Evolutionary conservation across 2,329 filamentous ascomycete genomes (phyloP).

Genomic region (Alternaria metachromatica): DNA sequence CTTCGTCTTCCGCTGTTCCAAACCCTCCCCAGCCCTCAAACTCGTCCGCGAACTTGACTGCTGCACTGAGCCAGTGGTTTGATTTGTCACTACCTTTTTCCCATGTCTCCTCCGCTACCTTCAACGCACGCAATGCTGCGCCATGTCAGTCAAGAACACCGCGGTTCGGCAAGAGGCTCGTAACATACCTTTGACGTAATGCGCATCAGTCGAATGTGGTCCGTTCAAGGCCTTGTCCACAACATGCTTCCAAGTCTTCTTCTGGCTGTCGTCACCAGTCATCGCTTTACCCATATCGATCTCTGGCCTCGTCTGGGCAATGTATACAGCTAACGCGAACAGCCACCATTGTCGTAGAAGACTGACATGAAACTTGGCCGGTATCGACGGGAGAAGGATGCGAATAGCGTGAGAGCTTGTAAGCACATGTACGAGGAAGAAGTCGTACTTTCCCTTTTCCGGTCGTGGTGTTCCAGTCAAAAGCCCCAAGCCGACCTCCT

Average conservation of each 20-base stretch:
- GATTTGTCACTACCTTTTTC: constrained; percentile 63
- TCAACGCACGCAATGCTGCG: constrained; percentile 73
- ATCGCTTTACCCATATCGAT: constrained; percentile 70
- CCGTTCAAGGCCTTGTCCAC: constrained; percentile 73
- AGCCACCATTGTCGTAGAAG: constrained; percentile 92
- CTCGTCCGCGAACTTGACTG: constrained; percentile 74
- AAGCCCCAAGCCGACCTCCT: constrained; percentile 64
- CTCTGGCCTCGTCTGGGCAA: constrained; percentile 74
- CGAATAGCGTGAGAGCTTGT: constrained; percentile 83
- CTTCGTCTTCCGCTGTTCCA: constrained; percentile 36
- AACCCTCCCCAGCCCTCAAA: constrained; percentile 72
- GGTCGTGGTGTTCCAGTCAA: constrained; percentile 60
- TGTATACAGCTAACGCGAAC: constrained; percentile 77
- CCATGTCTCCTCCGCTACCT: constrained; percentile 76
- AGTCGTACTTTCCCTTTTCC: constrained; percentile 68
- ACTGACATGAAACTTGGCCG: constrained; percentile 72
- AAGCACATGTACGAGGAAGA: constrained; percentile 81
- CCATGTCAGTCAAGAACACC: constrained; percentile 15
- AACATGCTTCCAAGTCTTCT: constrained; percentile 78
- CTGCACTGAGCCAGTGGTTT: constrained; percentile 70
- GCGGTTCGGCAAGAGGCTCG: background rate
- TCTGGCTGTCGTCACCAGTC: constrained; percentile 64
- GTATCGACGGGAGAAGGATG: constrained; percentile 80
- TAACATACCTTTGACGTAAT: constrained; percentile 78
- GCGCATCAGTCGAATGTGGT: constrained; percentile 72